Base-by-base conservation (phyloP, 208 protist species). In the Crithidia brevicula region DNA sequence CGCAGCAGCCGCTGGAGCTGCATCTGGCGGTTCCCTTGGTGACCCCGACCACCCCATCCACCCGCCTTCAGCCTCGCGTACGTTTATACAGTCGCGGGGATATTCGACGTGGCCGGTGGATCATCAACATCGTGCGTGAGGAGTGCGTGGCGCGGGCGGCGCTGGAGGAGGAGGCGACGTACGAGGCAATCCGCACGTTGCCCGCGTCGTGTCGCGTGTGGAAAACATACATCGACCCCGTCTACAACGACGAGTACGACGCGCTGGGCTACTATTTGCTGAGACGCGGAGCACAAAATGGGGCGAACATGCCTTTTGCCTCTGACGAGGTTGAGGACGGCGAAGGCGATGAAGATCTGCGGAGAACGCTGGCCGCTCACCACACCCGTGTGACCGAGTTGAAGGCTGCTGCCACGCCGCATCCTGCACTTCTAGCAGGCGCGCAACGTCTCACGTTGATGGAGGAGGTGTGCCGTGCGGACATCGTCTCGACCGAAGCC, bases 111-210 rank as follows among this genome's bases (percentile, higher is more conserved):
- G 77, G 70, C 9, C 73, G 67, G 2, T 74, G 69, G 67, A 15
- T 78, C 13, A 13, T 72, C 11, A 18, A 60, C 10, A 43, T 89
- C 18, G 52, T 64, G 7, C 53, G 81, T 15, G 76, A 88, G 27
- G 86, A 92, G 61, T 85, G 82, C 53, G 74, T 79, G 5, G 75
- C 62, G 57, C 86, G 86, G n/a, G 74, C 88, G 47, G 33, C 42
- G 1, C 57, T 92, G 28, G 70, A 80, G 31, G 71, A 73, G 30
- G 67, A 62, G 47, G 83, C 85, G 57, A 63, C 72, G 10, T 47
- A 65, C 10, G 79, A 81, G 38, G 81, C 81, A 4, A 53, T 89
- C 5, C 58, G 56, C 23, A 67, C 34, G 8, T 22, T 88, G 54
- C 74, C 72, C n/a, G 69, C 62, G 67, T 68, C 73, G 52, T 57